phyloP scores from a whole-genome alignment of 345 rosid species.

The Clausena lansium region DNA sequence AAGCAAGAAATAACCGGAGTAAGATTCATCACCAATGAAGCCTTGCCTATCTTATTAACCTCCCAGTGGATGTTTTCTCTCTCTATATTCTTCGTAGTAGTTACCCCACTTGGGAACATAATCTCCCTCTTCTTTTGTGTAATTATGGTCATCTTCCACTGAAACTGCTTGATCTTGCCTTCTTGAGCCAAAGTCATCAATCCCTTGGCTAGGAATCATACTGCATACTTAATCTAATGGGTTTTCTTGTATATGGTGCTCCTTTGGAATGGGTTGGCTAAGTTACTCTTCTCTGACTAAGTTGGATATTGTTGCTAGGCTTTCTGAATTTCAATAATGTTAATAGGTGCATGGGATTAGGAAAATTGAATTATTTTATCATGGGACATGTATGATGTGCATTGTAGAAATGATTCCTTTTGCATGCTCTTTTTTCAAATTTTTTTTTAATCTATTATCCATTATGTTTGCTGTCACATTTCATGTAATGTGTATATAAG shows the following conservation, averaged over 20 bases:
- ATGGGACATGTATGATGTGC: not conserved
- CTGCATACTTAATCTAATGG: not conserved
- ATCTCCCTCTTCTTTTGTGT: too few relatives aligned
- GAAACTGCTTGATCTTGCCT: too few relatives aligned
- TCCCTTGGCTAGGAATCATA: too few relatives aligned
- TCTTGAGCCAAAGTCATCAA: too few relatives aligned
- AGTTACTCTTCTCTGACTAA: not conserved
- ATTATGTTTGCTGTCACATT: not conserved
- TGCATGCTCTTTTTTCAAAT: not conserved
- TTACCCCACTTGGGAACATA: too few relatives aligned
- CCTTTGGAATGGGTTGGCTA: not conserved
- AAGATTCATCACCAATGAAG: slow-evolving; percentile 1
- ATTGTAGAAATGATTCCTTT: not conserved
- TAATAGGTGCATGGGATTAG: not conserved
- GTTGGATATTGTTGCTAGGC: not conserved
- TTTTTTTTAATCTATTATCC: not conserved
- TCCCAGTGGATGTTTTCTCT: not conserved
- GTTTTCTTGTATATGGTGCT: not conserved
- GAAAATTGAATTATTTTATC: not conserved
- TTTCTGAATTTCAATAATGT: not conserved
- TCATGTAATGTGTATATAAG: not conserved
- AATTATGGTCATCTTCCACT: too few relatives aligned
- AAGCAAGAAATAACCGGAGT: not conserved
- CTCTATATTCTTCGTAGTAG: not conserved
- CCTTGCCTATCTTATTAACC: not conserved